phyloP scores from a whole-genome alignment of 208 protist species.

The Trypanosomatidae sp. region DNA sequence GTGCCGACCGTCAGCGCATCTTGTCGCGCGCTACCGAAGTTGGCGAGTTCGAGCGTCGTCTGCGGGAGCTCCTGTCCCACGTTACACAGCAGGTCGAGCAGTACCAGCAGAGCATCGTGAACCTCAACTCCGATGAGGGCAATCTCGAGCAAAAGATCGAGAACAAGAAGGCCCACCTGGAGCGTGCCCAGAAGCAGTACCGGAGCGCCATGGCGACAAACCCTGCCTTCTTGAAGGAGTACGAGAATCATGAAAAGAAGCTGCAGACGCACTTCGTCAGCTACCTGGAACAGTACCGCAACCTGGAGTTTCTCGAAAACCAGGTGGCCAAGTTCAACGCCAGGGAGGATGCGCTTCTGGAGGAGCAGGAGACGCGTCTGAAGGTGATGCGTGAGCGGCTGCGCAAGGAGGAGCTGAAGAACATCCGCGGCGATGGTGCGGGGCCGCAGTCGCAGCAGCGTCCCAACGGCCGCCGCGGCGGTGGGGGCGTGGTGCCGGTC shows the following conservation, averaged over 20 bases:
- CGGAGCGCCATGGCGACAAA: conserved; percentile 87
- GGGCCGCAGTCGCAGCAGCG: too few relatives aligned
- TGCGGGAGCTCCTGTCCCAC: conserved; percentile 73
- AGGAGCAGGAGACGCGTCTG: conserved; percentile 92
- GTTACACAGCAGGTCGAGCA: conserved; percentile 83
- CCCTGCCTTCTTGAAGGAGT: conserved; percentile 95
- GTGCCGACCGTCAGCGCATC: conserved; percentile 76
- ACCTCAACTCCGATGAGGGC: conserved; percentile 88
- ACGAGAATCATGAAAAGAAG: conserved; percentile 92
- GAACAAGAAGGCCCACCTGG: conserved; percentile 94
- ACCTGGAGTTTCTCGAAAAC: conserved; percentile 93
- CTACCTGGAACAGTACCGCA: conserved; percentile 95
- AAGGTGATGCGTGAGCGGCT: conserved; percentile 90
- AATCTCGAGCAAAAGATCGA: conserved; percentile 95
- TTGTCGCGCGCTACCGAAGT: conserved; percentile 86
- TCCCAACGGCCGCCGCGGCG: conserved; percentile 15
- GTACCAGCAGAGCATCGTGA: conserved; percentile 81
- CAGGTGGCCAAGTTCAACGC: conserved; percentile 89
- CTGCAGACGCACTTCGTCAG: conserved; percentile 91
- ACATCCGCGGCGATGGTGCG: too few relatives aligned
- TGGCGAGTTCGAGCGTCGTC: conserved; percentile 90
- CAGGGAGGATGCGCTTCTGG: conserved; percentile 78
- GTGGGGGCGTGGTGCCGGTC: conserved; percentile 8
- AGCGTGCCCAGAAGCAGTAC: conserved; percentile 92
- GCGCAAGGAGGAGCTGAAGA: conserved; percentile 86